A percentile compares a stretch with the other conserved stretches of the same genome.
These are phyloP conservation scores for Stagonosporopsis tanaceti DNA, from an alignment of 2,329 filamentous ascomycete genomes.

Conservation along the genomic window DNA sequence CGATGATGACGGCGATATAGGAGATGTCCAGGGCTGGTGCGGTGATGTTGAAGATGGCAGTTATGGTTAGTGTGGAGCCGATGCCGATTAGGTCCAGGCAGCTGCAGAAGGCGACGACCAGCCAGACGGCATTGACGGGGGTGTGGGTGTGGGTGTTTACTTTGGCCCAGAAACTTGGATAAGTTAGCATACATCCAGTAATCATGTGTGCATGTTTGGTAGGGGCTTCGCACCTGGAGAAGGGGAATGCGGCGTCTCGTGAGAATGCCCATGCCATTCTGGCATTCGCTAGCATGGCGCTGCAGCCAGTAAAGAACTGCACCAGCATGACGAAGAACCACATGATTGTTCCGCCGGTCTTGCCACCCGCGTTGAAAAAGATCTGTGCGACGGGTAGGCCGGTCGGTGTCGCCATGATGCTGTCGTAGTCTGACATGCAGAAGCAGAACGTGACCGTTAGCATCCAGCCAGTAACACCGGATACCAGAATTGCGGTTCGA, in stretches of 20 bases:
- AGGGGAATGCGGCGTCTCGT: conserved; percentile 67
- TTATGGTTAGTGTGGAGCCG: conserved; percentile 60
- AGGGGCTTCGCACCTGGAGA: conserved; percentile 57
- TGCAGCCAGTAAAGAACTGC: conserved; percentile 70
- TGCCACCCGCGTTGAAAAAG: conserved; percentile 67
- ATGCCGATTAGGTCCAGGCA: conserved; percentile 62
- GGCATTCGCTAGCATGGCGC: conserved; percentile 70
- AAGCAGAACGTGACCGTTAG: conserved; percentile 70
- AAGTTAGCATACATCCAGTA: conserved; percentile 24
- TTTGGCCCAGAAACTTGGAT: conserved; percentile 60
- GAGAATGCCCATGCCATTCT: conserved; percentile 70
- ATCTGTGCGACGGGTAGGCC: conserved; percentile 67
- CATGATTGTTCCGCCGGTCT: conserved; percentile 65
- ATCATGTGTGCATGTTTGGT: background rate
- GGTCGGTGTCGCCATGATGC: conserved; percentile 64
- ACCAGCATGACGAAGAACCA: conserved; percentile 70
- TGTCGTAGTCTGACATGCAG: conserved; percentile 66
- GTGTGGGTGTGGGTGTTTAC: conserved; percentile 64
- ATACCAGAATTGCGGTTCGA: conserved; percentile 65
- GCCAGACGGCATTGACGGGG: conserved; percentile 70
- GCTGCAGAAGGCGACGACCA: conserved; percentile 66
- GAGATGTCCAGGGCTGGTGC: conserved; percentile 60
- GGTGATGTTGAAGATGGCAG: conserved; percentile 58
- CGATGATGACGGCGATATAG: conserved; percentile 68
- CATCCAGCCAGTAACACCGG: conserved; percentile 67